These are phyloP conservation scores for Juglanconis juglandina DNA, from an alignment of 2,329 filamentous ascomycete species.

Conservation along the genomic window DNA sequence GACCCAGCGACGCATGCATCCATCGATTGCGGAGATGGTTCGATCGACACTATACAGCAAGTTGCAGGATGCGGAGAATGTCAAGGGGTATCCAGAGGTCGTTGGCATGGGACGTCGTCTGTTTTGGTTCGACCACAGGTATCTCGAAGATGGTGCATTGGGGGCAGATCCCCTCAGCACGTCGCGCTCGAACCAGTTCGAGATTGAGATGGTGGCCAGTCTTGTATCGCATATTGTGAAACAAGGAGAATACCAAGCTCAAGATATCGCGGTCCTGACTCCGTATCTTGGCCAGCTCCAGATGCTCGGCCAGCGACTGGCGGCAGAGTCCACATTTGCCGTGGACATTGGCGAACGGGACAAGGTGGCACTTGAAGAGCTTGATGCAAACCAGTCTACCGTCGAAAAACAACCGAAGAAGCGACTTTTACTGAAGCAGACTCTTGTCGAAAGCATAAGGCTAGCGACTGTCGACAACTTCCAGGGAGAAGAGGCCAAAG, in stretches of 20 bases:
- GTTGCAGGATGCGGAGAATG: slow-evolving; percentile 46
- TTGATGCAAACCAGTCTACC: slow-evolving; percentile 31
- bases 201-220: slow-evolving; percentile 60
- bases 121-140: slow-evolving; percentile 61
- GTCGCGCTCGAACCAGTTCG: slow-evolving; percentile 55
- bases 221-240: slow-evolving; percentile 63
- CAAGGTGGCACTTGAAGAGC: slow-evolving; percentile 45
- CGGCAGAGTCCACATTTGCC: slow-evolving; percentile 43
- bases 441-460: slow-evolving; percentile 46
- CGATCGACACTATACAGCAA: slow-evolving; percentile 54
- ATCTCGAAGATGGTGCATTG: slow-evolving; percentile 38
- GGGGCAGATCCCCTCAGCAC: slow-evolving; percentile 33
- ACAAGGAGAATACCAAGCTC: slow-evolving; percentile 57
- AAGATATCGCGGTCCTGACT: slow-evolving; percentile 69
- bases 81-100: slow-evolving; percentile 42
- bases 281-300: slow-evolving; percentile 59
- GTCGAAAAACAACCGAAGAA: not conserved
- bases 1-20: slow-evolving; percentile 62
- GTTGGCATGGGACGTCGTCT: slow-evolving; percentile 50
- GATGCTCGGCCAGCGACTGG: slow-evolving; percentile 45
- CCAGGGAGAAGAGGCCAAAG: slow-evolving; percentile 71
- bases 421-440: slow-evolving; percentile 32
- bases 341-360: slow-evolving; percentile 65
- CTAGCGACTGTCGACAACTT: slow-evolving; percentile 72
- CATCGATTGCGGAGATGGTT: slow-evolving; percentile 57